phyloP scores from a whole-genome alignment of 352 stramenopile genomes.

The Thalassiosira exigua region DNA sequence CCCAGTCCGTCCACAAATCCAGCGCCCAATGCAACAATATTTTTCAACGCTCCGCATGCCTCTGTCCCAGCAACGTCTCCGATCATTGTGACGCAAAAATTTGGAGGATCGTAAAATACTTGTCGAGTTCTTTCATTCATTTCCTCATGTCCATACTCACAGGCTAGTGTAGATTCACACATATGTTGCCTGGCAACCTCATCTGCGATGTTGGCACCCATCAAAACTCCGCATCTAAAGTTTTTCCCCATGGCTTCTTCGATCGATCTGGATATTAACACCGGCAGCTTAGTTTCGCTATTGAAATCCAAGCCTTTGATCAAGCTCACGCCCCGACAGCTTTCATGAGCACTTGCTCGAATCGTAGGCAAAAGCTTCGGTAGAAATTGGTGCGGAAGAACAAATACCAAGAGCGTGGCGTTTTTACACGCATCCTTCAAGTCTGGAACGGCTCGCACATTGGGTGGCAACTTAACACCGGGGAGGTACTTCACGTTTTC shows the following conservation, averaged over 20 bases:
- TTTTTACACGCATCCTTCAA: constrained; percentile 89
- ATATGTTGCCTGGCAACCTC: constrained; percentile 95
- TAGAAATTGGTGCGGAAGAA: constrained; percentile 96
- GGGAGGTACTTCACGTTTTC: constrained; percentile 96
- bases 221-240: constrained; percentile 89
- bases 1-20: constrained; percentile 95
- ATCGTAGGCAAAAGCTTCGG: constrained; percentile 90
- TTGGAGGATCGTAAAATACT: constrained; percentile 74
- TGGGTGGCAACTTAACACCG: constrained; percentile 91
- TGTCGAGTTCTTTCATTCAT: constrained; percentile 61
- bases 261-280: constrained; percentile 82
- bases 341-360: constrained; percentile 60
- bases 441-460: constrained; percentile 93
- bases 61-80: constrained; percentile 93
- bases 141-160: constrained; percentile 77
- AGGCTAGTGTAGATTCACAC: constrained; percentile 96
- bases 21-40: constrained; percentile 96
- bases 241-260: constrained; percentile 68
- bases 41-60: constrained; percentile 96
- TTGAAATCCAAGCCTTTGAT: constrained; percentile 84
- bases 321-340: constrained; percentile 75
- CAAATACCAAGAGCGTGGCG: constrained; percentile 95
- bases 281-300: constrained; percentile 62
- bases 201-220: constrained; percentile 97
- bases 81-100: constrained; percentile 93